Base-by-base conservation (phyloP, 176 grass and related monocot species). In the Paspalum vaginatum region DNA sequence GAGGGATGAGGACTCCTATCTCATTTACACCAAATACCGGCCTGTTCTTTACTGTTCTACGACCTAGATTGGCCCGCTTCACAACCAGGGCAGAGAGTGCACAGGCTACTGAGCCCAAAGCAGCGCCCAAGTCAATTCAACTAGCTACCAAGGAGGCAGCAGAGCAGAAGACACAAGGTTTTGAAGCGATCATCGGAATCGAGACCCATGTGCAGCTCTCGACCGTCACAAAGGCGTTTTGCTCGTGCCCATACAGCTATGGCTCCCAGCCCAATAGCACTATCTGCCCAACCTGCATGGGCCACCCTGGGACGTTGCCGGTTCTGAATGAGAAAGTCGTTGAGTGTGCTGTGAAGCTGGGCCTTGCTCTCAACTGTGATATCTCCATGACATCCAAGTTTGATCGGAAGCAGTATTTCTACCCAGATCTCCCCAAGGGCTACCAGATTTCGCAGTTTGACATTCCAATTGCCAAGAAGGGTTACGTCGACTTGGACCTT, bases 401-500 rank as follows among this genome's bases (percentile, higher is more conserved):
- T 76, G 95, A 98, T 55, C 89, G 95, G 46, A 98, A 98, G 71
- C 95, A 98, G 50, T 95, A 98, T 41, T 98, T 98, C 81, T 98
- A 98, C 70, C 95, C 95, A 0, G 95, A 98, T 71, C 87, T 98
- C n/a, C 95, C 95, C 14, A 94, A 97, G 74, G 95, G 95, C 2
- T 98, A 98, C 70, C 92, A 98, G 68, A 95, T 98, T 78, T 98
- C 92, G 2, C 95, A 98, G 80, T 98, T 98, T 81, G 95, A 98
- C 74, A 84, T 94, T 20, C 95, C 95, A 5, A 98, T 98, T 75
- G 92, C 92, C 38, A 51, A 79, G 65, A 85, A 85, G 78, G 95
- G 95, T 1, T 91, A 85, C 16, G 46, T 94, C 58, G 90, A 98
- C 93, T 48, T 98, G 70, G 95, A 98, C 79, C 89, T 98, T 70